Evolutionary conservation across 1,284 basidiomycete species (phyloP).

Genomic region (Tremellales sp.): DNA sequence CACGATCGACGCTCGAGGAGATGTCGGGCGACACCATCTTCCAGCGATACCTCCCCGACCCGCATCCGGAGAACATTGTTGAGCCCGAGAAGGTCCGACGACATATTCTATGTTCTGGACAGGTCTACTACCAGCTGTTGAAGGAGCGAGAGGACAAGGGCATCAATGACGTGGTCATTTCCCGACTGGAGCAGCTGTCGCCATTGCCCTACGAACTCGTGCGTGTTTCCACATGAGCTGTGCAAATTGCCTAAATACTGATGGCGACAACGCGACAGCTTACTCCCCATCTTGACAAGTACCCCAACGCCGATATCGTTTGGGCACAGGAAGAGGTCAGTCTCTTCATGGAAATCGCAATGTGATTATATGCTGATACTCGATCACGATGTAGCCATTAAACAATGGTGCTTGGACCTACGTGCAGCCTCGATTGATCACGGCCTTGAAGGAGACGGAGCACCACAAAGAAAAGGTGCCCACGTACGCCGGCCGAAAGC

Average conservation of each 20-base stretch:
- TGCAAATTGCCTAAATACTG: not conserved
- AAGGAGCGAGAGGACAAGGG: constrained; percentile 84
- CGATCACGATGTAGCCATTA: constrained; percentile 60
- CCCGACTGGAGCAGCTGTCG: constrained; percentile 87
- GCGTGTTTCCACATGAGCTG: constrained; percentile 28
- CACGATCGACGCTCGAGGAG: constrained; percentile 80
- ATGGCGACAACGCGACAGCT: constrained; percentile 51
- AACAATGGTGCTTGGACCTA: constrained; percentile 95
- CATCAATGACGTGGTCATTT: constrained; percentile 90
- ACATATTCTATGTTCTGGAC: constrained; percentile 86
- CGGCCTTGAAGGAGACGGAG: constrained; percentile 69
- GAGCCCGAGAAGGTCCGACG: constrained; percentile 81
- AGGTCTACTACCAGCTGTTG: constrained; percentile 87
- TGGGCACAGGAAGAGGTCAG: constrained; percentile 73
- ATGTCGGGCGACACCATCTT: constrained; percentile 87
- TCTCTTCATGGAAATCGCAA: not conserved
- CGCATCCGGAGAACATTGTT: constrained; percentile 66
- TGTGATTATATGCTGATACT: constrained; percentile 8
- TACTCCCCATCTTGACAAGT: constrained; percentile 86
- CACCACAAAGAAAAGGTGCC: constrained; percentile 89
- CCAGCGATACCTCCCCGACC: constrained; percentile 88
- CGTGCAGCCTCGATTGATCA: constrained; percentile 80
- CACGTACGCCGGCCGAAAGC: constrained; percentile 77
- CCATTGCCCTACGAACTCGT: constrained; percentile 95
- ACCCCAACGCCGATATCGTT: constrained; percentile 86